Base-by-base conservation (phyloP, 371 early-diverging fungal species). In the Capillidium rhysosporum region DNA sequence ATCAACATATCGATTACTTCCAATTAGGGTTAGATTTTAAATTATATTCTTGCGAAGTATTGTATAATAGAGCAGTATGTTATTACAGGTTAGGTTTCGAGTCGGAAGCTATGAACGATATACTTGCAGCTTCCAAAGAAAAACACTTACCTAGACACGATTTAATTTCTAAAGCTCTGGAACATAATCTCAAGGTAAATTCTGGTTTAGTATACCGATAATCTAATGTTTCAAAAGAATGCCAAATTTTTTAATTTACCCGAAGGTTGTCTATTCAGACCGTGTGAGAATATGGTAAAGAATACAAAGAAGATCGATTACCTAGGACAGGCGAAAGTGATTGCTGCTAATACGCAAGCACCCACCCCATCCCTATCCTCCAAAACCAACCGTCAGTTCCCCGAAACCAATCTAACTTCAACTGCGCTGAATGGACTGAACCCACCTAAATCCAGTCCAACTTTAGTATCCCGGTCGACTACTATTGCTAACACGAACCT, bases 11-110 rank as follows among this genome's bases (percentile, higher is more conserved):
- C 60, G 92, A 96, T 68, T 96, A 96, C 65, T 80, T 79, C 51
- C 95, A 96, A 28, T 69, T 96, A 41, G 95, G 94, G 1, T 72
- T 94, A 39, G 71, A 79, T 49, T 90, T 79, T 69, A 80, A 84
- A 65, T 76, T 94, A 26, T 86, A 82, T 64, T 66, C 84, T 16
- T 89, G 86, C 62, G 87, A 94, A 64, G 82, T 89, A 25, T 59
- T 84, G 49, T 92, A 88, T 69, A 93, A 94, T 60, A 77, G 89
- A 20, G 93, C 83, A 0, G 73, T 94, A 20, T 85, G 86, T 61
- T 76, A 79, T 53, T 69, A 87, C 7, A 79, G 84, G 28, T 58
- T 89, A 30, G 80, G 79, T 14, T 71, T 86, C 55, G 76, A 76
- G 47, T 71, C 77, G 40, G 71, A 73, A 10, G 92, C 82, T 14